These are phyloP conservation scores for Citrullus mucosospermus DNA, from an alignment of 306 rosid genomes.

Conservation along the genomic window DNA sequence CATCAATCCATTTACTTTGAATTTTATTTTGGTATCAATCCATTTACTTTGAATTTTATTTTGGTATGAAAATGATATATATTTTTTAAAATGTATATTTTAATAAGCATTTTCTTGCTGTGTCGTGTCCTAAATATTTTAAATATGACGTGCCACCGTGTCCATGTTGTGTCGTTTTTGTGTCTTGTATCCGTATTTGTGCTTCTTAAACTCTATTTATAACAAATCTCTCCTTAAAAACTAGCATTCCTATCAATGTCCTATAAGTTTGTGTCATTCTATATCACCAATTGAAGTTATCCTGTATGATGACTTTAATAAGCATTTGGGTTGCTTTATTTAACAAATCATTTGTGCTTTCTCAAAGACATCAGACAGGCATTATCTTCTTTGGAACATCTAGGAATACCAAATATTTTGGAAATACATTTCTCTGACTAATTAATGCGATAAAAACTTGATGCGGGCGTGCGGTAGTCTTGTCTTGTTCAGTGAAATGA, in stretches of 20 bases:
- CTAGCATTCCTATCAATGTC: background rate
- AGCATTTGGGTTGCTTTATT: background rate
- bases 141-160: too few relatives aligned
- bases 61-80: too few relatives aligned
- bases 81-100: too few relatives aligned
- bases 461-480: background rate
- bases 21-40: too few relatives aligned
- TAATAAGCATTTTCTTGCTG: too few relatives aligned
- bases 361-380: background rate
- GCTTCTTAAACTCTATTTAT: too few relatives aligned
- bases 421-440: background rate
- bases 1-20: too few relatives aligned
- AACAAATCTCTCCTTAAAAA: too few relatives aligned
- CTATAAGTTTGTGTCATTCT: background rate
- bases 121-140: too few relatives aligned
- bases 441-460: background rate
- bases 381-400: background rate
- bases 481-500: background rate
- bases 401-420: background rate
- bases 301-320: background rate
- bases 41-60: too few relatives aligned
- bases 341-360: background rate
- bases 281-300: background rate
- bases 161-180: too few relatives aligned
- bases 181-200: too few relatives aligned